These are phyloP conservation scores for Arthrinium puccinioides DNA, from an alignment of 2,329 filamentous ascomycete genomes.

Conservation along the genomic window DNA sequence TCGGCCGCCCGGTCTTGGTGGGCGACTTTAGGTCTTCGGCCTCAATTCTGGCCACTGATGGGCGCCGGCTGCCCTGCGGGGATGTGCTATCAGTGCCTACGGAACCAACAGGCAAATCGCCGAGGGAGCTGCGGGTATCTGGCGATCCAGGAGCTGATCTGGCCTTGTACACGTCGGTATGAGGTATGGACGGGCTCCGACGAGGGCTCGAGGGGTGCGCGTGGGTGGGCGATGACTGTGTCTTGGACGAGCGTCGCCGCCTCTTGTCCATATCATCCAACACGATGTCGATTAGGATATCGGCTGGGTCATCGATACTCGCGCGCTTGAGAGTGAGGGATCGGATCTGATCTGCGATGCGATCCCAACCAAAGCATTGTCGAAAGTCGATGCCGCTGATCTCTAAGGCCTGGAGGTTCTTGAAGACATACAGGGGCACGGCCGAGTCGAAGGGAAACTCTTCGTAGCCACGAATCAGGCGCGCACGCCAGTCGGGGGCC, in stretches of 20 bases:
- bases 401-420: slow-evolving; percentile 90
- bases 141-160: slow-evolving; percentile 61
- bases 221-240: slow-evolving; percentile 74
- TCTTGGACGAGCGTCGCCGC: slow-evolving; percentile 79
- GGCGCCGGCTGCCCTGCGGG: slow-evolving; percentile 28
- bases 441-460: slow-evolving; percentile 98
- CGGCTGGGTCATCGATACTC: slow-evolving; percentile 80
- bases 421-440: slow-evolving; percentile 93
- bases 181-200: slow-evolving; percentile 55
- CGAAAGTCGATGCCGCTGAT: slow-evolving; percentile 94
- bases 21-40: slow-evolving; percentile 39
- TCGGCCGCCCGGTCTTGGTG: slow-evolving; percentile 41
- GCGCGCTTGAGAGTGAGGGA: slow-evolving; percentile 85
- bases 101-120: slow-evolving; percentile 53
- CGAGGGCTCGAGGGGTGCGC: slow-evolving; percentile 48
- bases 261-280: slow-evolving; percentile 94
- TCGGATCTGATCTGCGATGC: slow-evolving; percentile 82
- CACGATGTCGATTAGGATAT: slow-evolving; percentile 87
- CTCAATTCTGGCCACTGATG: slow-evolving; percentile 39
- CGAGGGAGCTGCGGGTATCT: slow-evolving; percentile 37
- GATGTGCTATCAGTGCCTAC: slow-evolving; percentile 38
- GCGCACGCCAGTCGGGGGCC: slow-evolving; percentile 86
- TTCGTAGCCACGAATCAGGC: slow-evolving; percentile 86
- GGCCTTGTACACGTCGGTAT: slow-evolving; percentile 61
- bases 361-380: slow-evolving; percentile 96